Percentiles rank a stretch among this genome's conserved stretches.
Evolutionary conservation across 306 rosid genomes (phyloP).

Genomic region (Aeschynomene evenia): DNA sequence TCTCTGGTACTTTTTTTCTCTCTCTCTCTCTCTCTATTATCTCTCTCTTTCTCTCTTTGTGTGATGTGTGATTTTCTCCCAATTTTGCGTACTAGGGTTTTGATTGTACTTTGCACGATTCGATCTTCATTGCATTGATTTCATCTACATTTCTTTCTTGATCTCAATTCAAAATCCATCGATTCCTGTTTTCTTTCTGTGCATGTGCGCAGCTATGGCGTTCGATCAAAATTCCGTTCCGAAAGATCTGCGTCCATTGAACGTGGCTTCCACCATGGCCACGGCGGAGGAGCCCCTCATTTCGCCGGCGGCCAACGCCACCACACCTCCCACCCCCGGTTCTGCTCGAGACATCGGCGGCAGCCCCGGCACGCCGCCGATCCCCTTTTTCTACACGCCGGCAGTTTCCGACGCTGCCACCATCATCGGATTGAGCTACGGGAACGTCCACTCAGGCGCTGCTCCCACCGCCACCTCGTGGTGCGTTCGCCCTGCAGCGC

Average conservation of each 20-base stretch:
- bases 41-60: background rate
- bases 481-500: constrained; percentile 43
- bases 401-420: constrained; percentile 44
- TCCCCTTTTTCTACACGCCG: constrained; percentile 40
- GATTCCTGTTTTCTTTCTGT: background rate
- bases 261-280: constrained; percentile 48
- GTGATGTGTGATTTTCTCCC: background rate
- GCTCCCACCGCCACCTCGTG: constrained; percentile 43
- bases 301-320: constrained; percentile 28
- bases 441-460: constrained; percentile 38
- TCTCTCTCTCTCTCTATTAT: background rate
- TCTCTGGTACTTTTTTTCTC: constrained; percentile 24
- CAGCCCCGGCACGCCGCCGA: constrained; percentile 28
- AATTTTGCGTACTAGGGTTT: constrained; percentile 46
- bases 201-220: constrained; percentile 48
- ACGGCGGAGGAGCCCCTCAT: constrained; percentile 65
- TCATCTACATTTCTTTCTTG: constrained; percentile 1
- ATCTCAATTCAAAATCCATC: background rate
- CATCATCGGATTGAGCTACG: constrained; percentile 44
- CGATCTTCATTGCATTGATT: background rate
- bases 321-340: constrained; percentile 29
- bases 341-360: constrained; percentile 37
- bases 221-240: constrained; percentile 71
- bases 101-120: constrained; percentile 23
- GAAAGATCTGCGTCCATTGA: constrained; percentile 57